These are phyloP conservation scores for Fusarium hostae DNA, from an alignment of 2,329 filamentous ascomycete species.

Conservation along the genomic window DNA sequence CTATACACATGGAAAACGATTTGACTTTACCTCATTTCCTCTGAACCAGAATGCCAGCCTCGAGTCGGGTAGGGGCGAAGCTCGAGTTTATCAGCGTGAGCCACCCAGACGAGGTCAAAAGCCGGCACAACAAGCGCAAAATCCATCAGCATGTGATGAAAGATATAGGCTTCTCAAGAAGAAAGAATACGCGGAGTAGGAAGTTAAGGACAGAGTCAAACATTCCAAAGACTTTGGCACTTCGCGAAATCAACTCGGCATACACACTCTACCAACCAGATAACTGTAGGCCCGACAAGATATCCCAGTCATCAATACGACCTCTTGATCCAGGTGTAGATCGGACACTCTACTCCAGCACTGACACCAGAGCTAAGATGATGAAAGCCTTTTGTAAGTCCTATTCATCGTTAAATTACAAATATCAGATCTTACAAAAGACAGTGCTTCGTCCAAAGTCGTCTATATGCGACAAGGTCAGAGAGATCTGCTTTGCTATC, in stretches of 20 bases:
- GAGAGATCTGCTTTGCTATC: conserved; percentile 8
- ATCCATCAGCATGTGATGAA: conserved; percentile 11
- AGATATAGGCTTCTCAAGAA: neutral
- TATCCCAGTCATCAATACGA: neutral
- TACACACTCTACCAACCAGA: neutral
- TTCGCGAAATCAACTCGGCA: neutral
- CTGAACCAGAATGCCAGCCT: neutral
- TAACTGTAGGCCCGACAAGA: neutral
- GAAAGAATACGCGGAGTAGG: neutral
- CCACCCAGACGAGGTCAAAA: conserved; percentile 6
- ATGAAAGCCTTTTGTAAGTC: conserved; percentile 7
- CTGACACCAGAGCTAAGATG: neutral
- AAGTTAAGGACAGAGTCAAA: neutral
- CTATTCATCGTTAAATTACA: too few species aligned
- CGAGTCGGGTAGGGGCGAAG: neutral
- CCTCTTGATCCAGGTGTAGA: neutral
- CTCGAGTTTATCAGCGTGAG: conserved; percentile 1
- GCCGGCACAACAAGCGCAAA: neutral
- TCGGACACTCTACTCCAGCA: neutral
- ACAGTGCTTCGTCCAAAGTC: conserved; percentile 5
- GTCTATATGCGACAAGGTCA: conserved; percentile 2
- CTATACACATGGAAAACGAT: too few species aligned
- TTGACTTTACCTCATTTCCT: too few species aligned
- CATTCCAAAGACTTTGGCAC: neutral
- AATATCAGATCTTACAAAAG: neutral